These are phyloP conservation scores for button mushroom (Agaricus bisporus) DNA, from an alignment of 768 basidiomycete species.

Conservation along the genomic window DNA sequence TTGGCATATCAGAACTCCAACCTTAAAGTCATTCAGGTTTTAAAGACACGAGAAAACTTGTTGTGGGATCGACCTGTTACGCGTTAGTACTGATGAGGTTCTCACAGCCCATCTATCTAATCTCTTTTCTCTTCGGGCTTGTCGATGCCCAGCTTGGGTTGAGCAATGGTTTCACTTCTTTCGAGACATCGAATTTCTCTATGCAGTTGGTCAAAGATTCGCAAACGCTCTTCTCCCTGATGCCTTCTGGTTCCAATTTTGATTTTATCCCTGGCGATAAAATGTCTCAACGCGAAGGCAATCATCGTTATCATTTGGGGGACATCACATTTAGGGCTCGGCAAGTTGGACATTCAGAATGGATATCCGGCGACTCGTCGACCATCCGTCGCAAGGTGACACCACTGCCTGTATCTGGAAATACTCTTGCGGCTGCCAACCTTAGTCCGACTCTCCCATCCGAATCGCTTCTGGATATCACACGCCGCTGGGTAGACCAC, in stretches of 20 bases:
- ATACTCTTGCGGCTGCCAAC: slow-evolving; percentile 42
- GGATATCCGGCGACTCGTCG: slow-evolving; percentile 43
- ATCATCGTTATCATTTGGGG: slow-evolving; percentile 49
- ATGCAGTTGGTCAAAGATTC: slow-evolving; percentile 49
- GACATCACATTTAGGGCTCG: slow-evolving; percentile 50
- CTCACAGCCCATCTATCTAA: background rate
- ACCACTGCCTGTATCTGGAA: slow-evolving; percentile 32
- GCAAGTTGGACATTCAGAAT: slow-evolving; percentile 35
- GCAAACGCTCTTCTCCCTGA: slow-evolving; percentile 47
- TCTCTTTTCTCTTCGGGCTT: slow-evolving; percentile 1
- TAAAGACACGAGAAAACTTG: background rate
- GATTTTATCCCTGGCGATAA: slow-evolving; percentile 48
- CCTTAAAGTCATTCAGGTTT: background rate
- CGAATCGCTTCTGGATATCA: slow-evolving; percentile 39
- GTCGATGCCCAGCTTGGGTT: slow-evolving; percentile 27
- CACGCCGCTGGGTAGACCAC: slow-evolving; percentile 43
- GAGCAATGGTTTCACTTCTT: slow-evolving; percentile 38
- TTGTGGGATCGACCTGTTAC: background rate
- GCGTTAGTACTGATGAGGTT: slow-evolving; percentile 1
- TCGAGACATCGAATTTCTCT: slow-evolving; percentile 38
- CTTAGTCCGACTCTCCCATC: slow-evolving; percentile 43
- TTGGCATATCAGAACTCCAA: background rate
- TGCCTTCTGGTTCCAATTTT: slow-evolving; percentile 32
- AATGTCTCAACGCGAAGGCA: slow-evolving; percentile 40
- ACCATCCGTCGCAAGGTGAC: slow-evolving; percentile 33